Percentiles rank a stretch among this genome's conserved stretches.
These are phyloP conservation scores for Aspergillus homomorphus DNA, from an alignment of 495 filamentous ascomycete genomes.

Conservation along the genomic window DNA sequence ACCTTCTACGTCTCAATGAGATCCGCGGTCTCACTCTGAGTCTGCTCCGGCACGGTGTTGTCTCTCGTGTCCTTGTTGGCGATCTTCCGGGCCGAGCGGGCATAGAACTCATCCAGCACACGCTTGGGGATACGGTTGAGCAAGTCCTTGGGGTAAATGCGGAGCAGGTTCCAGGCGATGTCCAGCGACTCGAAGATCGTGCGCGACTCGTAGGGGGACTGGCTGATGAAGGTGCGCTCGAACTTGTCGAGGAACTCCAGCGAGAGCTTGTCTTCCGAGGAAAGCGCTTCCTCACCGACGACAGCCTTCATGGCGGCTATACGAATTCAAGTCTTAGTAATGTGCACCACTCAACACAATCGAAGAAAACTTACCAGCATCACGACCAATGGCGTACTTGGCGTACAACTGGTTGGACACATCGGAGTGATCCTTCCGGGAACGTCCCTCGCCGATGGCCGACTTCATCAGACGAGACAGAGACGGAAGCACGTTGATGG, in stretches of 20 bases:
- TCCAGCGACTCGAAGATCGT: constrained; percentile 90
- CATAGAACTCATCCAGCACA: constrained; percentile 89
- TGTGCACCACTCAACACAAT: not conserved
- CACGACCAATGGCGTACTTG: constrained; percentile 98
- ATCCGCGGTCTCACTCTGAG: constrained; percentile 50
- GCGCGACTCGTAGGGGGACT: constrained; percentile 87
- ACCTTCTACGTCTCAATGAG: constrained; percentile 55
- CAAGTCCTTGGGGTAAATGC: constrained; percentile 95
- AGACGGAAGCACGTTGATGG: constrained; percentile 98
- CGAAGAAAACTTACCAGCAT: constrained; percentile 56
- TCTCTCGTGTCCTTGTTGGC: constrained; percentile 70
- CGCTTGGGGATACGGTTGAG: constrained; percentile 97
- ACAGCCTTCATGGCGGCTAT: constrained; percentile 97
- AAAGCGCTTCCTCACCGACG: constrained; percentile 95
- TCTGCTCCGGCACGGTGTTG: constrained; percentile 54
- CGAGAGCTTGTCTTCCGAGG: constrained; percentile 92
- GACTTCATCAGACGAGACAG: constrained; percentile 99
- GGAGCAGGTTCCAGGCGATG: constrained; percentile 89
- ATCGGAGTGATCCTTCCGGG: constrained; percentile 92
- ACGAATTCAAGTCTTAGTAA: not conserved
- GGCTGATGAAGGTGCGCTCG: constrained; percentile 86
- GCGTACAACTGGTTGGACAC: constrained; percentile 99
- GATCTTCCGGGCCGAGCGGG: constrained; percentile 57
- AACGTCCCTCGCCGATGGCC: constrained; percentile 94
- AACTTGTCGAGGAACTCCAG: constrained; percentile 99